Evolutionary conservation across 208 protist genomes (phyloP).

Genomic region (Strigomonas oncopelti): DNA sequence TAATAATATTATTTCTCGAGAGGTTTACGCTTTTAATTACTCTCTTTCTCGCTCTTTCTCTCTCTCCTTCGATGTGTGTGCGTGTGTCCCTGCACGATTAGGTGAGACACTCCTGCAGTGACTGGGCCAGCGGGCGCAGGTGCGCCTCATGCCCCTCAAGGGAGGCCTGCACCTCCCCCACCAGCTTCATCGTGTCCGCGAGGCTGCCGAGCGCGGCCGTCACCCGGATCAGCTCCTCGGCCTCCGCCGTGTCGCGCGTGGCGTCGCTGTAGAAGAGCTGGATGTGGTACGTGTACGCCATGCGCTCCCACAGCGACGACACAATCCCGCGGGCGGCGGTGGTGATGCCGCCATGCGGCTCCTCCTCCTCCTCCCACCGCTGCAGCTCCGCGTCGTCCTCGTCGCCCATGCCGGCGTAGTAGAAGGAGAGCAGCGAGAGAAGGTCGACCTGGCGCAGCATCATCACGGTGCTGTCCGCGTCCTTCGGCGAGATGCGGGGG

Average conservation of each 20-base stretch:
- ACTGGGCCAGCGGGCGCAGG: neutral
- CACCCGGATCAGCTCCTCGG: neutral
- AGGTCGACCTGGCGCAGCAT: slow-evolving; percentile 7
- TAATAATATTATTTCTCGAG: too few relatives aligned
- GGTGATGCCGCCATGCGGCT: neutral
- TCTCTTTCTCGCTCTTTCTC: neutral
- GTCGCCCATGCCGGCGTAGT: neutral
- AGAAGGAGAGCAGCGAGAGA: neutral
- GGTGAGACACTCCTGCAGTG: neutral
- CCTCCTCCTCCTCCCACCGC: neutral
- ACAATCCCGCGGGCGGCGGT: slow-evolving; percentile 8
- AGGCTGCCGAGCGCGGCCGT: neutral
- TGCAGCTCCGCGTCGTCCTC: neutral
- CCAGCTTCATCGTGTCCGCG: neutral
- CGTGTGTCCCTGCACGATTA: too few relatives aligned
- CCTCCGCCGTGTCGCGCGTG: neutral
- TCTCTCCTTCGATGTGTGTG: neutral
- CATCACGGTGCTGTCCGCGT: too few relatives aligned
- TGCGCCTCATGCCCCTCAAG: slow-evolving; percentile 4
- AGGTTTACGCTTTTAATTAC: slow-evolving; percentile 1
- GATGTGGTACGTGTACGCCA: slow-evolving; percentile 29
- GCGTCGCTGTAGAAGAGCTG: neutral
- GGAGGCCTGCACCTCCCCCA: neutral
- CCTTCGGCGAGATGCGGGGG: neutral
- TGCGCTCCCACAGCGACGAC: slow-evolving; percentile 22